Evolutionary conservation across 352 stramenopile species (phyloP).

Genomic region (Phytophthora pinifolia): DNA sequence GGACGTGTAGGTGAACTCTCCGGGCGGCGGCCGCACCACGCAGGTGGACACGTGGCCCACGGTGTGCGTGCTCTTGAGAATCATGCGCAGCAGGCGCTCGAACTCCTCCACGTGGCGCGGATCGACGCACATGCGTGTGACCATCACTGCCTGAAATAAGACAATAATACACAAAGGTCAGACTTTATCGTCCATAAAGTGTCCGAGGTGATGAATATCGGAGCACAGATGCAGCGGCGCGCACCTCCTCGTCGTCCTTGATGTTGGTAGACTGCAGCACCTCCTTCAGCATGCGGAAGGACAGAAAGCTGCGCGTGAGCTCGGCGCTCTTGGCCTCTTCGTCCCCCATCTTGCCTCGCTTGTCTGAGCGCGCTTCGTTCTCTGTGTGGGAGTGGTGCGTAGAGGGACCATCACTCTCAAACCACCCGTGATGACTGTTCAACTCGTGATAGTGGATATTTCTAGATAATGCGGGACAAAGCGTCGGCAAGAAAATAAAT

Average conservation of each 20-base stretch:
- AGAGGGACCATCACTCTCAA: constrained; percentile 28
- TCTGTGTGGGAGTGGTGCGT: constrained; percentile 19
- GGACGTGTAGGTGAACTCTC: constrained; percentile 81
- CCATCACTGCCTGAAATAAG: constrained; percentile 64
- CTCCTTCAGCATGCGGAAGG: constrained; percentile 76
- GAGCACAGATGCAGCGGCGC: constrained; percentile 7
- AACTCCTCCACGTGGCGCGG: constrained; percentile 76
- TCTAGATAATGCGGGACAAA: background rate
- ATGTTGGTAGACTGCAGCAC: constrained; percentile 78
- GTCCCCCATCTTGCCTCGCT: constrained; percentile 24
- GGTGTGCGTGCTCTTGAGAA: constrained; percentile 82
- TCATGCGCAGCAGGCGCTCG: constrained; percentile 72
- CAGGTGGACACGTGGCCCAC: constrained; percentile 81
- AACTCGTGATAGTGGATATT: too few species aligned
- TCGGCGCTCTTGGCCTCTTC: constrained; percentile 31
- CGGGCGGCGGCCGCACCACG: constrained; percentile 70
- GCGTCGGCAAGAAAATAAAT: too few species aligned
- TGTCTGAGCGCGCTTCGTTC: constrained; percentile 21
- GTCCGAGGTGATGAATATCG: constrained; percentile 1
- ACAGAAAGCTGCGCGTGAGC: constrained; percentile 64
- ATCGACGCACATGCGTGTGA: constrained; percentile 81
- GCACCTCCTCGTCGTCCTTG: constrained; percentile 75
- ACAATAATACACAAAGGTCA: background rate
- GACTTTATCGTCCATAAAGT: background rate
- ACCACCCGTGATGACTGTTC: background rate